Conservation (phyloP, 1,139 yeast genomes). For the Pichiaceae sp. region DNA sequence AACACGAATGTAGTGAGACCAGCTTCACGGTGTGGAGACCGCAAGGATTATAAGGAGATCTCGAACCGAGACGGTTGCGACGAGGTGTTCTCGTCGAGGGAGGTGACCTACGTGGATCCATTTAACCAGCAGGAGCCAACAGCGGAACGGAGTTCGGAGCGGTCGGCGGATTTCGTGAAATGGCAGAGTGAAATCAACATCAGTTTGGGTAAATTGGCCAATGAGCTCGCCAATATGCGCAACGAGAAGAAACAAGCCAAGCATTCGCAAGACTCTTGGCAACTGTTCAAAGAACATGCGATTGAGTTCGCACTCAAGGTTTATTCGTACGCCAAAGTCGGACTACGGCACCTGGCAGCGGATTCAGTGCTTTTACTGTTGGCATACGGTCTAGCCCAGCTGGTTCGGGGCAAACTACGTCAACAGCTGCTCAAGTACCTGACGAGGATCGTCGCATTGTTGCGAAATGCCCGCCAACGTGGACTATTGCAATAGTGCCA, state of each 20-base stretch:
- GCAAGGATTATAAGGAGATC: conserved; percentile 6
- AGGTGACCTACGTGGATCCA: not conserved
- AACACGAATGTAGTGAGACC: conserved; percentile 16
- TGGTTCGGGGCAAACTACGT: not conserved
- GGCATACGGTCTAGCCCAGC: conserved; percentile 15
- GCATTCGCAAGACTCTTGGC: not conserved
- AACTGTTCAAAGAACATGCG: not conserved
- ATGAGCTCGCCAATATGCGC: conserved; percentile 19
- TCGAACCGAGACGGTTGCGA: conserved; percentile 7
- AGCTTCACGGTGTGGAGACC: not conserved
- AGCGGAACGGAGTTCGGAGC: not conserved
- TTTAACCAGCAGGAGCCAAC: not conserved
- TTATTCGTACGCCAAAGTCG: conserved; percentile 15
- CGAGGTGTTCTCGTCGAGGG: not conserved
- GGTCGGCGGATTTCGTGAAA: conserved; percentile 17
- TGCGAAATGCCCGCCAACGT: not conserved
- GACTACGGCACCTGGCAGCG: conserved; percentile 21
- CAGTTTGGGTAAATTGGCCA: conserved; percentile 19
- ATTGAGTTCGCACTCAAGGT: conserved; percentile 5
- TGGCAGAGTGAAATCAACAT: conserved; percentile 26
- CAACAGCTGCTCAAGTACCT: not conserved
- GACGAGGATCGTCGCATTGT: not conserved
- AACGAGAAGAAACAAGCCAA: not conserved
- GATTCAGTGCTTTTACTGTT: conserved; percentile 25
- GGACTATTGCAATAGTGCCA: not conserved